phyloP scores from a whole-genome alignment of 305 asterid species.

The Solanum hybrid region DNA sequence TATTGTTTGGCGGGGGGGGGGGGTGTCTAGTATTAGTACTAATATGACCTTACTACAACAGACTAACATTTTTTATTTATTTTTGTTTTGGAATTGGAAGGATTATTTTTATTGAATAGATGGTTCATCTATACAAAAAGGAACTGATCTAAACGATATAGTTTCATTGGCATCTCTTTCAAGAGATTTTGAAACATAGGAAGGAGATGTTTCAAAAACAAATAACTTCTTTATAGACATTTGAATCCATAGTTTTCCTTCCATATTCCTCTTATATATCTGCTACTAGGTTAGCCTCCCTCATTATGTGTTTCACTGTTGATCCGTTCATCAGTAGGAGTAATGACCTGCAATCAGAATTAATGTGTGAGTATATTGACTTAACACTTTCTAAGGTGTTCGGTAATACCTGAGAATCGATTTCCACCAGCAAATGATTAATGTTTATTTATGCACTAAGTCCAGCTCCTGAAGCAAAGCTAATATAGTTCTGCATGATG shows the following conservation, averaged over 20 bases:
- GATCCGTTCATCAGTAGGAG: not conserved
- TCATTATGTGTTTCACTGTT: not conserved
- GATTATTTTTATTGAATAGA: not conserved
- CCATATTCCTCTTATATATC: not conserved
- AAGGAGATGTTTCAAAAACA: too few relatives aligned
- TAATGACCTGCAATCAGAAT: too few relatives aligned
- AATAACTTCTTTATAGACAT: not conserved
- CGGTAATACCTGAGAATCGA: not conserved
- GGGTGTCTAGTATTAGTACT: too few relatives aligned
- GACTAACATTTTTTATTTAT: too few relatives aligned
- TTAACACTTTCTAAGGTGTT: not conserved
- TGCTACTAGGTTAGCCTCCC: not conserved
- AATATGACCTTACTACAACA: too few relatives aligned
- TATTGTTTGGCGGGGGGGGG: too few relatives aligned
- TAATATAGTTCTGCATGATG: not conserved
- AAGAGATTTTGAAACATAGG: not conserved
- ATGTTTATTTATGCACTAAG: not conserved
- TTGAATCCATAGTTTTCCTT: not conserved
- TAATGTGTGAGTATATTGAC: not conserved
- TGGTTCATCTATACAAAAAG: not conserved
- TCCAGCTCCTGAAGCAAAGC: not conserved
- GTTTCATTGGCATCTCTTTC: not conserved
- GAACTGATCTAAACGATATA: too few relatives aligned
- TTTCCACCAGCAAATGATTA: not conserved
- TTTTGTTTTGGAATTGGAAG: too few relatives aligned